Evolutionary conservation across 148 eudicot genomes (phyloP).

Genomic region (Gaultheria prostrata): DNA sequence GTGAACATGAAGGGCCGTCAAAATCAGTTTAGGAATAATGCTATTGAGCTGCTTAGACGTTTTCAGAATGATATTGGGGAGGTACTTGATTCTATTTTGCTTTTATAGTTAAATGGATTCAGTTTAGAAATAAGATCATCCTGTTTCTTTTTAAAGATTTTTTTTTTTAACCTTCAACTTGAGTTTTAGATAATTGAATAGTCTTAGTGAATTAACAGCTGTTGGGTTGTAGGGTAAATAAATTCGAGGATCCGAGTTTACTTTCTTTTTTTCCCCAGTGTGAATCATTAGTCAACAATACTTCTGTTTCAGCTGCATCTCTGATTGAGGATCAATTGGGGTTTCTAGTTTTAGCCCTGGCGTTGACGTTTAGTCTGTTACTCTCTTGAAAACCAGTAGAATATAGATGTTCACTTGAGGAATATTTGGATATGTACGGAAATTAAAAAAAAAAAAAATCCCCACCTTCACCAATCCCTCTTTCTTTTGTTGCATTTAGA

Average conservation of each 20-base stretch:
- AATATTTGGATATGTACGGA: neutral
- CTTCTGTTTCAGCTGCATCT: neutral
- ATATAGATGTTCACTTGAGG: neutral
- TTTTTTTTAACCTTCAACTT: neutral
- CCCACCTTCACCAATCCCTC: neutral
- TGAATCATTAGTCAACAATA: neutral
- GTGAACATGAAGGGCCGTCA: conserved; percentile 89
- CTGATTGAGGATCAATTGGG: neutral
- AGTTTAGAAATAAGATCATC: neutral
- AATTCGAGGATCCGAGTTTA: neutral
- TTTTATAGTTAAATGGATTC: neutral
- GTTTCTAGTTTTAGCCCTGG: neutral
- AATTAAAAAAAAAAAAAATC: neutral
- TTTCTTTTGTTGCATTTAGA: neutral
- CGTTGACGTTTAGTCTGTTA: neutral
- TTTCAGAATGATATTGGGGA: conserved; percentile 81
- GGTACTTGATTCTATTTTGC: conserved; percentile 36
- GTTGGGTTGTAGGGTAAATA: neutral
- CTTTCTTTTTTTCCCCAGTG: neutral
- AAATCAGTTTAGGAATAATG: conserved; percentile 59
- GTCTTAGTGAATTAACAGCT: neutral
- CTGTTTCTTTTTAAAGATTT: neutral
- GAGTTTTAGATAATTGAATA: neutral
- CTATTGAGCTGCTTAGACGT: conserved; percentile 69
- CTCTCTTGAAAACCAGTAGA: neutral